Evolutionary conservation across 2,329 filamentous ascomycete genomes (phyloP).

Genomic region (Pleochaeta shiraiana): DNA sequence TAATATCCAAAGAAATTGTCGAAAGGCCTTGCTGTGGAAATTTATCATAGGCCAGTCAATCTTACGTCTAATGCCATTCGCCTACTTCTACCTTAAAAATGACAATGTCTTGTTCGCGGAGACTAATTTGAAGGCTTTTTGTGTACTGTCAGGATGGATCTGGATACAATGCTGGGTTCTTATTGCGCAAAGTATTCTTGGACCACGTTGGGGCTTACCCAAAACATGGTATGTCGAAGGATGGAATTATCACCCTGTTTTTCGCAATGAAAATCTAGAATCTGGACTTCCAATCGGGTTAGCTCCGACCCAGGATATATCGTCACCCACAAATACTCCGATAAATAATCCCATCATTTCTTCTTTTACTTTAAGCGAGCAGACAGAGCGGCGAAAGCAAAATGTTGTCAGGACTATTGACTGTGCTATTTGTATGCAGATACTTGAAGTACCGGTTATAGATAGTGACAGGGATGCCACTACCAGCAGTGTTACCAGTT

Average conservation of each 20-base stretch:
- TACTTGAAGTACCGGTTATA: constrained; percentile 72
- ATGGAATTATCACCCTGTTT: constrained; percentile 87
- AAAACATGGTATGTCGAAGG: constrained; percentile 45
- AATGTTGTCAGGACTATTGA: constrained; percentile 38
- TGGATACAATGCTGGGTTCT: constrained; percentile 70
- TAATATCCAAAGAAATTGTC: constrained; percentile 78
- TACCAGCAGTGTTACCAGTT: constrained; percentile 33
- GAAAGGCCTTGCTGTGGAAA: constrained; percentile 74
- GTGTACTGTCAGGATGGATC: constrained; percentile 50
- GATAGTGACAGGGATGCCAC: constrained; percentile 28
- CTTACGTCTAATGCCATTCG: constrained; percentile 55
- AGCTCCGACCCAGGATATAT: constrained; percentile 19
- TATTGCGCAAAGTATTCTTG: constrained; percentile 63
- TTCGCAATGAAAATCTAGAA: constrained; percentile 65
- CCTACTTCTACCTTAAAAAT: constrained; percentile 62
- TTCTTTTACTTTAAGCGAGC: too few species aligned
- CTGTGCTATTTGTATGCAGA: constrained; percentile 87
- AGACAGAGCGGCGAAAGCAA: constrained; percentile 23
- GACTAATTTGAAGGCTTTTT: constrained; percentile 42
- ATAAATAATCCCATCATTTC: background rate
- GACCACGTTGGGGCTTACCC: constrained; percentile 69
- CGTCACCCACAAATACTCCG: constrained; percentile 9
- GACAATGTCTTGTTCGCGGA: constrained; percentile 67
- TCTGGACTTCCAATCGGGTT: constrained; percentile 64
- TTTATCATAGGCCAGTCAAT: constrained; percentile 72